Conservation (phyloP, 2,329 filamentous ascomycete species). For the Orbilia ellipsospora region DNA sequence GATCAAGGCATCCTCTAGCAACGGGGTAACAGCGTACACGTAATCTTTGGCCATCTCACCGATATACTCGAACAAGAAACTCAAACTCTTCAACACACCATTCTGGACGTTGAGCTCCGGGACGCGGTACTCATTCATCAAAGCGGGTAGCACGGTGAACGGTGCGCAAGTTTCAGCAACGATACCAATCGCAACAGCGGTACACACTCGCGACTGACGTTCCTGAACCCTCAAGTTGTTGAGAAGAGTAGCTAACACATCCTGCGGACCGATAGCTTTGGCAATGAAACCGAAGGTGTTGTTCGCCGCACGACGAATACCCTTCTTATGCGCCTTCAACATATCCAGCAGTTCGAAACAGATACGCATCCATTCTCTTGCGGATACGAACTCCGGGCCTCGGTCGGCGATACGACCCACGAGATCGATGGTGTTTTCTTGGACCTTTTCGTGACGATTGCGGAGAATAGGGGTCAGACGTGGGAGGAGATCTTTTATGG, state of each 20-base stretch:
- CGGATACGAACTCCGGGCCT: slow-evolving; percentile 94
- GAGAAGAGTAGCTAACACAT: slow-evolving; percentile 92
- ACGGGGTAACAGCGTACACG: slow-evolving; percentile 94
- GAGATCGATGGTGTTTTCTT: slow-evolving; percentile 98
- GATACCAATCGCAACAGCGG: slow-evolving; percentile 96
- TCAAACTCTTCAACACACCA: slow-evolving; percentile 94
- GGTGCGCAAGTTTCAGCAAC: slow-evolving; percentile 98
- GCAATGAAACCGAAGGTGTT: slow-evolving; percentile 99
- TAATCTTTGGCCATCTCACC: slow-evolving; percentile 99
- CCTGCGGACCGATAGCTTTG: slow-evolving; percentile 97
- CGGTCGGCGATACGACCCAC: slow-evolving; percentile 98
- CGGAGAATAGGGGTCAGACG: slow-evolving; percentile 96
- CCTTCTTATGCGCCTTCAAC: slow-evolving; percentile 99
- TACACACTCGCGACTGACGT: slow-evolving; percentile 97
- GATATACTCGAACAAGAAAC: slow-evolving; percentile 98
- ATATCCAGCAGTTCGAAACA: slow-evolving; percentile 99
- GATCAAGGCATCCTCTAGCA: slow-evolving; percentile 96
- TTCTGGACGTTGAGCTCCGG: slow-evolving; percentile 99
- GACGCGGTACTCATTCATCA: slow-evolving; percentile 99
- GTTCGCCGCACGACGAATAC: slow-evolving; percentile 96
- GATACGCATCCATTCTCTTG: slow-evolving; percentile 99
- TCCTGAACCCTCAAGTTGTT: slow-evolving; percentile 98
- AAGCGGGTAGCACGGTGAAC: slow-evolving; percentile 95
- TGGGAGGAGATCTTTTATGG: slow-evolving; percentile 93
- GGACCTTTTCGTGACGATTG: slow-evolving; percentile 98